A percentile compares a stretch with the other conserved stretches of the same genome.
Evolutionary conservation across 2,329 filamentous ascomycete species (phyloP).

Genomic region (Aquanectria penicillioides): DNA sequence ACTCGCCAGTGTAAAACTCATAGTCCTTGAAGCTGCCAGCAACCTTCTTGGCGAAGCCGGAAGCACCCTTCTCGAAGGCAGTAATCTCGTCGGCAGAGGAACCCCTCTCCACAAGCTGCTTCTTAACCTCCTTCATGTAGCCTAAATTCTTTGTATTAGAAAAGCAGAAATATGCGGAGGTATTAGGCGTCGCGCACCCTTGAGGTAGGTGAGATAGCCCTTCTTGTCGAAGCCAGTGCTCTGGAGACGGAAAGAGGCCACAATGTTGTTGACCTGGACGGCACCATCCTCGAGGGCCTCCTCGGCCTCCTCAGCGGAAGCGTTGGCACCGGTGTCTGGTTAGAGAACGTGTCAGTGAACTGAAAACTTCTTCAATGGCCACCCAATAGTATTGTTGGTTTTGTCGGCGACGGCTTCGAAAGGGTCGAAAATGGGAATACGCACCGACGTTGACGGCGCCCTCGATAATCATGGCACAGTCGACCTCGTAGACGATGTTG

Average conservation of each 20-base stretch:
- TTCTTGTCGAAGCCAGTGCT: slow-evolving; percentile 88
- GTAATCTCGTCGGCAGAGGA: slow-evolving; percentile 74
- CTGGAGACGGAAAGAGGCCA: slow-evolving; percentile 90
- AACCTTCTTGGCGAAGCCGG: slow-evolving; percentile 82
- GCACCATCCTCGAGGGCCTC: slow-evolving; percentile 76
- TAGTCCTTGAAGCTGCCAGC: slow-evolving; percentile 92
- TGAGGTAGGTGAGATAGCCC: slow-evolving; percentile 82
- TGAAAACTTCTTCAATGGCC: too few species aligned
- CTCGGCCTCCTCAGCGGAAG: slow-evolving; percentile 89
- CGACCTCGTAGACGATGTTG: slow-evolving; percentile 85
- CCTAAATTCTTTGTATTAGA: slow-evolving; percentile 53
- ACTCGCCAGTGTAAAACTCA: slow-evolving; percentile 93
- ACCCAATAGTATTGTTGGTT: too few species aligned
- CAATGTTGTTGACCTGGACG: slow-evolving; percentile 89
- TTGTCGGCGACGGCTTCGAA: background rate
- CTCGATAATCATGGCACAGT: slow-evolving; percentile 90
- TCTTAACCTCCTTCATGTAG: slow-evolving; percentile 93
- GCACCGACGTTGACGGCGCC: slow-evolving; percentile 78
- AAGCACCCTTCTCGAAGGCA: slow-evolving; percentile 82
- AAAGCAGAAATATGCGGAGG: background rate
- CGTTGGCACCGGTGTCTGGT: slow-evolving; percentile 90
- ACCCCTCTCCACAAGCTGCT: slow-evolving; percentile 70
- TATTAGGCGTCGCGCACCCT: slow-evolving; percentile 69
- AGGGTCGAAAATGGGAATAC: slow-evolving; percentile 46
- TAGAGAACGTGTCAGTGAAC: slow-evolving; percentile 21